Evolutionary conservation across 106 monocot genomes (phyloP), one percentile per base, ranked within the genome.

Genomic region (Acorus calamus): DNA sequence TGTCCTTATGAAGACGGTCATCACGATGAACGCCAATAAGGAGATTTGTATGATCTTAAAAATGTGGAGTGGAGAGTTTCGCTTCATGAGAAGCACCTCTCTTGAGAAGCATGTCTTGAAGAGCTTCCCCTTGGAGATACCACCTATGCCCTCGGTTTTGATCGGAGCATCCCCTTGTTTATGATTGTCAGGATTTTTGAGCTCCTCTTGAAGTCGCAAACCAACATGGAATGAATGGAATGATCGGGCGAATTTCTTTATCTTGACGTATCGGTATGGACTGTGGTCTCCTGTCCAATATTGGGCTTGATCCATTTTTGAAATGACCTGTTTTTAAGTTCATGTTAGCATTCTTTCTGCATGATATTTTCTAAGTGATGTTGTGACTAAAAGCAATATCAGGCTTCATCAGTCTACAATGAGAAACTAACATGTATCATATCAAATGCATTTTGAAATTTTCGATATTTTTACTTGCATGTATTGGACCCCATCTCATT

Each of bases 61-160:
- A 51, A 85, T 75, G 48, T 89, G 85, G 5, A 89, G 66, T 3
- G 73, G 74, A 11, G 70, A 85, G 44, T 89, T 89, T 62, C 79
- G 79, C 53, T 72, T 89, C 43, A 85, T 55, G 2, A 89, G 52
- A 50, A 89, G 48, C 41, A 69, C 11, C 62, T 89, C 89, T 52
- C 89, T 76, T 41, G 77, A 77, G 53, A 85, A 80, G 66, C 89
- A 89, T 77, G 89, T 74, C 63, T 77, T 89, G 48, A 89, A 82
- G 8, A 82, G 52, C 55, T 80, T 46, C 78, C 84, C 79, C 43
- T 73, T 79, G 51, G 85, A 82, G 47, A 89, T 57, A 2, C 57
- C 53, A 49, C 50, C 45, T 28, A 28, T 28, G 41, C 42, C 63
- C 55, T 53, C 42, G 12, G 11, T 57, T 65, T 58, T 48, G 4